A percentile compares a stretch with the other conserved stretches of the same genome.
Conservation (phyloP, 306 rosid species). For the Lagenaria siceraria region DNA sequence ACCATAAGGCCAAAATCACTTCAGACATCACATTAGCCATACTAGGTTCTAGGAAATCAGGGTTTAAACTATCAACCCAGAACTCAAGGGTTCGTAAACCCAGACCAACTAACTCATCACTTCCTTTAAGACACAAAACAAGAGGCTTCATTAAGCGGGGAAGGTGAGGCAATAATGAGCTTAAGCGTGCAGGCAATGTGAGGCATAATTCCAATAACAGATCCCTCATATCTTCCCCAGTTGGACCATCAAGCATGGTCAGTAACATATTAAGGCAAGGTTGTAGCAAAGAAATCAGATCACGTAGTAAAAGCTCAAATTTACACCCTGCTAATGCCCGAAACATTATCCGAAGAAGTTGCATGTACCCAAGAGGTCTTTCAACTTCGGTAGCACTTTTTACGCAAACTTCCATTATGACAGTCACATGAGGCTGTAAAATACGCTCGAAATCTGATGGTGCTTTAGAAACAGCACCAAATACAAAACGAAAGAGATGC, state of each 20-base stretch:
- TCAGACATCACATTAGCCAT: slow-evolving; percentile 95
- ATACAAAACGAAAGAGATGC: slow-evolving; percentile 85
- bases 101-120: slow-evolving; percentile 79
- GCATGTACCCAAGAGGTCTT: slow-evolving; percentile 92
- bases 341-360: slow-evolving; percentile 80
- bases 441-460: slow-evolving; percentile 94
- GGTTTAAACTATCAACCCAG: slow-evolving; percentile 98
- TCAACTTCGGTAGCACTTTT: slow-evolving; percentile 91
- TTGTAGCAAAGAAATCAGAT: slow-evolving; percentile 77
- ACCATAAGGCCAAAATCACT: slow-evolving; percentile 90
- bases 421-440: slow-evolving; percentile 95
- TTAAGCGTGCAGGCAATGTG: slow-evolving; percentile 95
- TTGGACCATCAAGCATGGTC: slow-evolving; percentile 95
- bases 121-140: slow-evolving; percentile 83
- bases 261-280: slow-evolving; percentile 94
- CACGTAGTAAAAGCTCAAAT: slow-evolving; percentile 88
- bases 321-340: slow-evolving; percentile 85
- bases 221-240: slow-evolving; percentile 92
- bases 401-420: slow-evolving; percentile 90
- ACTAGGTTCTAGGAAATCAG: slow-evolving; percentile 96
- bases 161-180: slow-evolving; percentile 83
- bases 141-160: slow-evolving; percentile 95
- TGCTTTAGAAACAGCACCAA: slow-evolving; percentile 89
- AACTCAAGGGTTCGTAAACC: slow-evolving; percentile 94
- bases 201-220: slow-evolving; percentile 88